Percentiles rank a stretch among this genome's conserved stretches.
Evolutionary conservation across 441 rosid genomes (phyloP).

Genomic region (Kokia cookei): DNA sequence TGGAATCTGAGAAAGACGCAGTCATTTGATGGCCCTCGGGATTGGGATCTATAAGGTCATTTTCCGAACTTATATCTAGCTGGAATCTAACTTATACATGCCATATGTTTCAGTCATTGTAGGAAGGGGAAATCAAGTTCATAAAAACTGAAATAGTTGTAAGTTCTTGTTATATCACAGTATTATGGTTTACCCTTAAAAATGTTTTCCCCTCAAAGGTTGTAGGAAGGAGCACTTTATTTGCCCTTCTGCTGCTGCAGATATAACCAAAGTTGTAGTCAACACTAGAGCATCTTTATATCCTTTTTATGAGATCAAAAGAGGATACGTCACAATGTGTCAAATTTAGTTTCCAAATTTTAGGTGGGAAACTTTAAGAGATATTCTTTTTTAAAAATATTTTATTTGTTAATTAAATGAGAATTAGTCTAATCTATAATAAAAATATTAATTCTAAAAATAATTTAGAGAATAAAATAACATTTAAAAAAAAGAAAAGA

Average conservation of each 20-base stretch:
- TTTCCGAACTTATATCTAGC: not conserved
- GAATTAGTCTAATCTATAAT: too few relatives aligned
- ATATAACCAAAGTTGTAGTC: not conserved
- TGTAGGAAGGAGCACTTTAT: not conserved
- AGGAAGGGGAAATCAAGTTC: not conserved
- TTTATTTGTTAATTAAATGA: too few relatives aligned
- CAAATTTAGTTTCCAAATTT: too few relatives aligned
- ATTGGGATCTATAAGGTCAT: conserved; percentile 28
- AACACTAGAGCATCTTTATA: not conserved
- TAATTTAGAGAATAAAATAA: too few relatives aligned
- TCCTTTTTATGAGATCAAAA: not conserved
- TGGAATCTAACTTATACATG: not conserved
- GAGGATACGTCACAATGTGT: not conserved
- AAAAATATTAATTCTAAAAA: too few relatives aligned
- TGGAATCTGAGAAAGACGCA: conserved; percentile 93
- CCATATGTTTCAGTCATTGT: not conserved
- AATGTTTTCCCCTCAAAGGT: not conserved
- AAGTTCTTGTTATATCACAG: not conserved
- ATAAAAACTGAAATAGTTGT: not conserved
- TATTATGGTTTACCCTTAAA: not conserved
- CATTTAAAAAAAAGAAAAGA: too few relatives aligned
- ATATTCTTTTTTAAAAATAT: too few relatives aligned
- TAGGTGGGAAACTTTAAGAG: not conserved
- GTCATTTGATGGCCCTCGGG: conserved; percentile 71
- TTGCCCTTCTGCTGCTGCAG: not conserved